Percentiles rank a stretch among this genome's conserved stretches.
Conservation (phyloP, 257 asterid genomes). For the Primulina tabacum region DNA sequence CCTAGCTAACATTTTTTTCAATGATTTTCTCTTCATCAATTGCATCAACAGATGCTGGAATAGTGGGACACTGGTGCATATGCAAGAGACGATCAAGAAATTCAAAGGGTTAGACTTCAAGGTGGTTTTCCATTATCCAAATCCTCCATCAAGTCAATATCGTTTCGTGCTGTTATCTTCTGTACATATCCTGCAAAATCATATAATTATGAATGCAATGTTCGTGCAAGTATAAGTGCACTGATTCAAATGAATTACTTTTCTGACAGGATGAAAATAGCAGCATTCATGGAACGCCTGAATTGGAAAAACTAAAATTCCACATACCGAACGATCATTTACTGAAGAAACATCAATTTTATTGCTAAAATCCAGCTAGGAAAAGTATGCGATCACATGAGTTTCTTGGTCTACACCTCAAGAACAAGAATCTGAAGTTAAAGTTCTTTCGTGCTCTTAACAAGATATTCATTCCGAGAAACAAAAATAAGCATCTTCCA, state of each 20-base stretch:
- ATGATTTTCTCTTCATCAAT: no score
- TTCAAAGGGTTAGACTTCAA: constrained; percentile 28
- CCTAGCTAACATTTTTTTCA: neutral
- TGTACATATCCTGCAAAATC: constrained; percentile 78
- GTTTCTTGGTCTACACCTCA: neutral
- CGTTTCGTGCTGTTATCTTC: constrained; percentile 72
- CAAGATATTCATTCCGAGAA: neutral
- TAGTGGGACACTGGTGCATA: neutral
- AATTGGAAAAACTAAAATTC: neutral
- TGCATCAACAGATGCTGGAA: neutral
- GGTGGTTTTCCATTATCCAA: constrained; percentile 66
- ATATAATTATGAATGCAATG: neutral
- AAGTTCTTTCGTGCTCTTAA: neutral
- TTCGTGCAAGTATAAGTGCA: neutral
- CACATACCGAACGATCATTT: neutral
- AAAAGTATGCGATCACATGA: neutral
- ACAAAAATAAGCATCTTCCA: neutral
- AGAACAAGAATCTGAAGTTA: neutral
- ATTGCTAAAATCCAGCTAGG: neutral
- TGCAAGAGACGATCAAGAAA: neutral
- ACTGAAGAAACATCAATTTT: neutral
- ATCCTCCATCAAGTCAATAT: constrained; percentile 87
- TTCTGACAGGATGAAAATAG: neutral
- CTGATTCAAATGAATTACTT: neutral
- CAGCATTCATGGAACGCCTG: neutral